These are phyloP conservation scores for Eucalyptus cloeziana DNA, from an alignment of 345 rosid genomes.

Conservation along the genomic window DNA sequence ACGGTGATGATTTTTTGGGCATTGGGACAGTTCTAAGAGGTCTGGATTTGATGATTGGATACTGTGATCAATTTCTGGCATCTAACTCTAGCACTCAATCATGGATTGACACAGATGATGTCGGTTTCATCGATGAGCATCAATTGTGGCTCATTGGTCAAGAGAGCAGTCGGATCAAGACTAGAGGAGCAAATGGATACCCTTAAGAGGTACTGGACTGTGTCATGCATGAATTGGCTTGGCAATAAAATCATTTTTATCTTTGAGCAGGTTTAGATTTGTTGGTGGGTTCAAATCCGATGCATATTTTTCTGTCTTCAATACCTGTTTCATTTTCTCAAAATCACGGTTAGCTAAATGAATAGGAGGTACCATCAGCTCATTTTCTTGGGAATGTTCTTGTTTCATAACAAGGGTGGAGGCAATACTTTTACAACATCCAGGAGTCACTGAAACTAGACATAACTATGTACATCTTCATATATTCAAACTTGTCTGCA, in stretches of 20 bases:
- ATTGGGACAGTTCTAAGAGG: conserved; percentile 59
- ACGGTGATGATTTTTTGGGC: conserved; percentile 21
- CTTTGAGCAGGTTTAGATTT: not conserved
- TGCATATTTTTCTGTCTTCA: not conserved
- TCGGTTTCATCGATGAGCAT: too few relatives aligned
- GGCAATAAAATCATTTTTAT: not conserved
- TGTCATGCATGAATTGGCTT: not conserved
- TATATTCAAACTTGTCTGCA: not conserved
- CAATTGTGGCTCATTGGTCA: conserved; percentile 71
- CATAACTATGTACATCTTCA: not conserved
- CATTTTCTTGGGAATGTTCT: not conserved
- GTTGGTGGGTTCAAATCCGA: not conserved
- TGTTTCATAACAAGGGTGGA: conserved; percentile 32
- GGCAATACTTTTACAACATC: conserved; percentile 36
- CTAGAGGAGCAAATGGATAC: conserved; percentile 76
- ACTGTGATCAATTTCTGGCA: conserved; percentile 30
- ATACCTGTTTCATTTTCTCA: not conserved
- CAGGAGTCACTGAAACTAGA: conserved; percentile 15
- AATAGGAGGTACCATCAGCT: not conserved
- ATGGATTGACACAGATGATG: conserved; percentile 37
- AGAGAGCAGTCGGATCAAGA: conserved; percentile 53
- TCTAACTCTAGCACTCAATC: conserved; percentile 3
- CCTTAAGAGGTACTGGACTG: conserved; percentile 60
- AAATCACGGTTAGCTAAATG: not conserved
- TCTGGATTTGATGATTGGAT: conserved; percentile 66